Conservation (phyloP, 2,329 filamentous ascomycete genomes). For the Lachnellula suecica region DNA sequence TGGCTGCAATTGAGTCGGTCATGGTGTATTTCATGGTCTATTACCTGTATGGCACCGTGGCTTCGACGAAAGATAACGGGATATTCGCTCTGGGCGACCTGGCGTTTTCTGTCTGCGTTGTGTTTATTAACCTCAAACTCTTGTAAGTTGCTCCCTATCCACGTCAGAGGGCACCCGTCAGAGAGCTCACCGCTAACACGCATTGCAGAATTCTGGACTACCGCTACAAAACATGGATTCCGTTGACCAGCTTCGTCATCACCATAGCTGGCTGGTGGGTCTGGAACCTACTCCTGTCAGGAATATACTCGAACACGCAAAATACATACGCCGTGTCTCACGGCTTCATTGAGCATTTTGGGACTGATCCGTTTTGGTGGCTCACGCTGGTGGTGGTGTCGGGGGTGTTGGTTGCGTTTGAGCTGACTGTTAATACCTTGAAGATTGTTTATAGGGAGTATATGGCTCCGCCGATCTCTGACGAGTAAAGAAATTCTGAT, state of each 20-base stretch:
- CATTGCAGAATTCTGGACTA: conserved; percentile 64
- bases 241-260: conserved; percentile 53
- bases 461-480: too few species aligned
- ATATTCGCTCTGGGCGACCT: conserved; percentile 73
- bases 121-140: conserved; percentile 73
- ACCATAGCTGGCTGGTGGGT: conserved; percentile 76
- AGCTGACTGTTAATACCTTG: too few species aligned
- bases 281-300: conserved; percentile 76
- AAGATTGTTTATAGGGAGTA: too few species aligned
- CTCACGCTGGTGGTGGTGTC: conserved; percentile 64
- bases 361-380: conserved; percentile 74
- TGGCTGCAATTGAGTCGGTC: conserved; percentile 71
- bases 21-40: conserved; percentile 73
- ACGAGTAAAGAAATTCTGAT: too few species aligned
- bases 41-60: conserved; percentile 57
- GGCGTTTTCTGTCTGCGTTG: conserved; percentile 66
- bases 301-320: conserved; percentile 48
- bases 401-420: conserved; percentile 61
- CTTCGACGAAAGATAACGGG: conserved; percentile 61
- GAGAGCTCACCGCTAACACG: conserved; percentile 36
- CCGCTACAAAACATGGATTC: conserved; percentile 71
- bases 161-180: too few species aligned
- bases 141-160: conserved; percentile 49
- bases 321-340: conserved; percentile 67
- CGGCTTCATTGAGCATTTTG: conserved; percentile 70